Evolutionary conservation across 192 early-diverging fungal species (phyloP), one percentile per base, ranked within the genome.

Genomic region (Backusella tuberculispora): DNA sequence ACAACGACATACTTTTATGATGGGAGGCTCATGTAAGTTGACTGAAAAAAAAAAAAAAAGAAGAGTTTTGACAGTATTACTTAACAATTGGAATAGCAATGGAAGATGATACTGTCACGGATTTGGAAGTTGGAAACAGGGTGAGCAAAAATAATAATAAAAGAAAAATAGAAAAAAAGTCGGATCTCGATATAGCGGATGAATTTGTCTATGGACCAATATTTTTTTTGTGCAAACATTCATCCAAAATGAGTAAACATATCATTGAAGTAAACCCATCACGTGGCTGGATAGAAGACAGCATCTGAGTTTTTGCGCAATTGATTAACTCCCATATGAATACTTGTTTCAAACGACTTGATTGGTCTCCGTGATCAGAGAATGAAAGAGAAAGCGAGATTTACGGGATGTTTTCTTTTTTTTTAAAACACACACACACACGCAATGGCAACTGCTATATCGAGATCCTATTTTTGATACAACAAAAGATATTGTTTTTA

Each of bases 91-190:
- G 24, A 56, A 56, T 56, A 56, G 50, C 50, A 56, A 12, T 21
- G 24, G 50, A 56, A 19, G 19, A 56, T 56, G 50, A 56, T 56
- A 21, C 50, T 9, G 8, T 56, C 19, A 56, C 24, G 50, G 50
- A 56, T 56, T 56, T 56, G 21, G 50, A 56, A 56, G 50, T 56
- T 56, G 50, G 50, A 56, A 56, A 56, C 50, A 56, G 24, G 50
- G 50, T 56, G 24, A 53, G 15, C 5, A 56, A 10, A 56, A 2
- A 56, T n/a, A n/a, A n/a, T n/a, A 19, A 50, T 0, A 56, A 17
- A 50, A 19, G 21, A 53, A 2, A 53, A 53, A 19, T 21, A 53
- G 7, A n/a, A n/a, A 17, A 10, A 53, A 21, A 24, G 19, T 53
- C 50, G 50, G 19, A 53, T 8, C 50, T 53, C 50, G 50, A 53